Evolutionary conservation across 2,329 filamentous ascomycete species (phyloP).

Genomic region (Aspergillus vadensis): DNA sequence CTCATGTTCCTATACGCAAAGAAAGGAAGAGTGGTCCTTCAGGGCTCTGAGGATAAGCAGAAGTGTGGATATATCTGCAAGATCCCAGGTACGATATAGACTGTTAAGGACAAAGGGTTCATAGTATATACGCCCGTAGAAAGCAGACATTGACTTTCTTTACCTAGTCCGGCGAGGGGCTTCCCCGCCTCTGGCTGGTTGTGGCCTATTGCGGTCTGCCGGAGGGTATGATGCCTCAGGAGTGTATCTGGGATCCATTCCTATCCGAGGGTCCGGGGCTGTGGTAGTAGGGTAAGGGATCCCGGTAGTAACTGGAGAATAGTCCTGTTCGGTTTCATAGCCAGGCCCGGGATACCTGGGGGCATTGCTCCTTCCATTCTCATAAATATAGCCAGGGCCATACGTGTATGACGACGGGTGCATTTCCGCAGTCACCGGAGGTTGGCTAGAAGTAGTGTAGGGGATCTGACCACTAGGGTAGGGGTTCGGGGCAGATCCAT

Average conservation of each 20-base stretch:
- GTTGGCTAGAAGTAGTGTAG: constrained; percentile 38
- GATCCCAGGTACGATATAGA: constrained; percentile 11
- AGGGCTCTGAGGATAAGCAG: constrained; percentile 13
- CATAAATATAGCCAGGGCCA: constrained; percentile 39
- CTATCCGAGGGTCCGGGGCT: constrained; percentile 45
- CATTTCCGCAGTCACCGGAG: constrained; percentile 43
- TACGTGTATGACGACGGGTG: constrained; percentile 44
- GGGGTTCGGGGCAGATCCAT: constrained; percentile 36
- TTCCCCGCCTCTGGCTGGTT: constrained; percentile 42
- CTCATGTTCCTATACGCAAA: constrained; percentile 19
- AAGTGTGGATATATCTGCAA: constrained; percentile 11
- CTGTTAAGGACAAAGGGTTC: constrained; percentile 14
- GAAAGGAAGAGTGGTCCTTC: constrained; percentile 18
- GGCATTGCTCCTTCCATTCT: constrained; percentile 41
- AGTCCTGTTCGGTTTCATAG: constrained; percentile 46
- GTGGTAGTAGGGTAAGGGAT: constrained; percentile 45
- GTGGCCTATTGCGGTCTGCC: constrained; percentile 42
- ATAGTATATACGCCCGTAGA: constrained; percentile 13
- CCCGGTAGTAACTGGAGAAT: constrained; percentile 43
- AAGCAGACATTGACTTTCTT: constrained; percentile 20
- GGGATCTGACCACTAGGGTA: constrained; percentile 39
- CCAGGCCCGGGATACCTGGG: constrained; percentile 45
- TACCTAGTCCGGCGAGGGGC: constrained; percentile 43
- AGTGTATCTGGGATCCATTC: constrained; percentile 48
- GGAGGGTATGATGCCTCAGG: constrained; percentile 36